Evolutionary conservation across 2,329 filamentous ascomycete species (phyloP).

Genomic region (Cladophialophora carrionii): DNA sequence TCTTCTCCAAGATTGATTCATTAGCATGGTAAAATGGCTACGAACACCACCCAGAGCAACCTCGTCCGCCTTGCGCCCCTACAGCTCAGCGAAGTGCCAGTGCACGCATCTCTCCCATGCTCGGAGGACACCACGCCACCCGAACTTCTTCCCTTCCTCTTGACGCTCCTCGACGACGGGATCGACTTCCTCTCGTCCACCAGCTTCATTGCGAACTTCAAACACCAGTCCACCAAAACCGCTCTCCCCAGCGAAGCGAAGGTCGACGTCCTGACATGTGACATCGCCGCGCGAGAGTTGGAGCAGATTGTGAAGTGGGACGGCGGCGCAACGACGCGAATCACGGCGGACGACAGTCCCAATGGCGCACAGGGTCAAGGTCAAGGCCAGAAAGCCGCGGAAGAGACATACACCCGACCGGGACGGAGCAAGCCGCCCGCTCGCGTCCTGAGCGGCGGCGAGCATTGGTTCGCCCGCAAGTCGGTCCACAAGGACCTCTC

Average conservation of each 20-base stretch:
- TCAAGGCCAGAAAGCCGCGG: not conserved
- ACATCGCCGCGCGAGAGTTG: conserved; percentile 28
- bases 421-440: conserved; percentile 26
- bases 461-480: conserved; percentile 49
- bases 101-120: conserved; percentile 30
- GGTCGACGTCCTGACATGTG: conserved; percentile 34
- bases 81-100: conserved; percentile 33
- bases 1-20: not conserved
- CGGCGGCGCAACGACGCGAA: not conserved
- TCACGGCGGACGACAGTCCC: not conserved
- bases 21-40: conserved; percentile 19
- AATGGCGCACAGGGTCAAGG: not conserved
- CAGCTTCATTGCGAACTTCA: conserved; percentile 31
- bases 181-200: conserved; percentile 33
- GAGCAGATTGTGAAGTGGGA: conserved; percentile 21
- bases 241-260: conserved; percentile 32
- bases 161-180: conserved; percentile 36
- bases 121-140: conserved; percentile 18
- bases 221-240: conserved; percentile 31
- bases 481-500: conserved; percentile 43
- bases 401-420: conserved; percentile 23
- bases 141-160: conserved; percentile 32
- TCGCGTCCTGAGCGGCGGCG: conserved; percentile 31
- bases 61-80: conserved; percentile 36
- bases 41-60: conserved; percentile 26